Evolutionary conservation across 441 rosid species (phyloP).

Genomic region (Brassica hybrid): DNA sequence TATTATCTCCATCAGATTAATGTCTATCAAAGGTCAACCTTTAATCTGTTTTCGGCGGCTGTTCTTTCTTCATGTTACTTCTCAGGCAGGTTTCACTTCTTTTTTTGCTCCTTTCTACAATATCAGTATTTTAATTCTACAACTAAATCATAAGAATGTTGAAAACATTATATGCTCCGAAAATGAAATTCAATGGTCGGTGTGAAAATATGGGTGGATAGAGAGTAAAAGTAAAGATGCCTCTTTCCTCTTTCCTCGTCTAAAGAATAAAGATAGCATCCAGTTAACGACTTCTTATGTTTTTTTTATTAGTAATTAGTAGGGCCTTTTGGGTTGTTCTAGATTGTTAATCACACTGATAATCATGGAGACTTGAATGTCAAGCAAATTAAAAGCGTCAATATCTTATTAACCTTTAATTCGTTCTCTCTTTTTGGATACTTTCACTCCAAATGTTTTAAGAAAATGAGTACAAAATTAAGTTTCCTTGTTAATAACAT

Average conservation of each 20-base stretch:
- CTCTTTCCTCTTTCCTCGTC: constrained; percentile 27
- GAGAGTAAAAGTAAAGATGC: constrained; percentile 41
- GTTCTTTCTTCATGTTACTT: constrained; percentile 61
- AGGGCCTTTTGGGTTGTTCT: constrained; percentile 34
- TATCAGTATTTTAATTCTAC: constrained; percentile 19
- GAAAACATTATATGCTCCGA: constrained; percentile 7
- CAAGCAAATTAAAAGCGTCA: constrained; percentile 51
- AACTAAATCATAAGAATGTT: constrained; percentile 27
- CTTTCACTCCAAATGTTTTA: constrained; percentile 1
- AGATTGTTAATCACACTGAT: constrained; percentile 44
- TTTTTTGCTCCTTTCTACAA: not conserved
- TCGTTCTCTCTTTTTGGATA: not conserved
- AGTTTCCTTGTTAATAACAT: not conserved
- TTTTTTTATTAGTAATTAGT: constrained; percentile 27
- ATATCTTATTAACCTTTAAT: constrained; percentile 9
- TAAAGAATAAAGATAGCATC: constrained; percentile 33
- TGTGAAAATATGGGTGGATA: constrained; percentile 18
- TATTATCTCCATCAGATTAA: constrained; percentile 59
- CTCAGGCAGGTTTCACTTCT: constrained; percentile 61
- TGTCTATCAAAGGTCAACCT: constrained; percentile 55
- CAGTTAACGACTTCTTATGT: constrained; percentile 27
- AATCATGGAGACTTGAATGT: constrained; percentile 49
- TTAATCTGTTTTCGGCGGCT: constrained; percentile 51
- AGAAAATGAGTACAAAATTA: not conserved
- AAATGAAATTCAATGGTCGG: constrained; percentile 34